A percentile compares a stretch with the other conserved stretches of the same genome.
These are phyloP conservation scores for Zalaria sp. DNA, from an alignment of 2,329 filamentous ascomycete genomes.

Conservation along the genomic window DNA sequence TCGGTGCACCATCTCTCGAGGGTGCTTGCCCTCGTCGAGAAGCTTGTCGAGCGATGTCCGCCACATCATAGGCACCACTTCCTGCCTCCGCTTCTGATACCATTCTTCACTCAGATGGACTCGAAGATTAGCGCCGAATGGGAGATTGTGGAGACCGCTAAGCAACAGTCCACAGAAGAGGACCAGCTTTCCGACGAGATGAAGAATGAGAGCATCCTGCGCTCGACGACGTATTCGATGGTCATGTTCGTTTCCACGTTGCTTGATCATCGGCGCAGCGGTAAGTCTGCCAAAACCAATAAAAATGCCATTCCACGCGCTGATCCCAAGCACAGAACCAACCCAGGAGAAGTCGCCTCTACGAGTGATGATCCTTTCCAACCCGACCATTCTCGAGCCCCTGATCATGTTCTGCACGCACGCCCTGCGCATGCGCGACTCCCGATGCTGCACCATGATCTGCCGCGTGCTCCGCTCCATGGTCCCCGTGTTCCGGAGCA, in stretches of 20 bases:
- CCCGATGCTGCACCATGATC: slow-evolving; percentile 73
- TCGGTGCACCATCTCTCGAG: slow-evolving; percentile 90
- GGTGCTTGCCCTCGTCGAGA: slow-evolving; percentile 75
- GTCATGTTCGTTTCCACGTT: slow-evolving; percentile 86
- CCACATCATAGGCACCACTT: slow-evolving; percentile 64
- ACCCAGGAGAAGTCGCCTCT: slow-evolving; percentile 40
- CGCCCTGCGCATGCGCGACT: slow-evolving; percentile 78
- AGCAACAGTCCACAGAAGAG: slow-evolving; percentile 49
- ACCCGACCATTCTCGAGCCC: slow-evolving; percentile 67
- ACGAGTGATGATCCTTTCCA: slow-evolving; percentile 68
- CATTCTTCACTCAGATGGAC: slow-evolving; percentile 77
- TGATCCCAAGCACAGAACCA: no score
- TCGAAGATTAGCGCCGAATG: slow-evolving; percentile 78
- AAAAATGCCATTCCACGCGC: no score
- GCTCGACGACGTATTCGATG: slow-evolving; percentile 82
- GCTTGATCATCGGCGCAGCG: slow-evolving; percentile 42
- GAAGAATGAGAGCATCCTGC: slow-evolving; percentile 91
- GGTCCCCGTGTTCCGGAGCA: slow-evolving; percentile 56
- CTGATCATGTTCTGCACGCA: slow-evolving; percentile 86
- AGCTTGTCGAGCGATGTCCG: slow-evolving; percentile 85
- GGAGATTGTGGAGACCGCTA: slow-evolving; percentile 51
- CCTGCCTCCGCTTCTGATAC: slow-evolving; percentile 67
- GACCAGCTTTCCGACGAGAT: slow-evolving; percentile 80
- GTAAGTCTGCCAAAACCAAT: slow-evolving; percentile 22
- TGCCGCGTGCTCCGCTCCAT: slow-evolving; percentile 76